Percentiles rank a stretch among this genome's conserved stretches.
phyloP scores from a whole-genome alignment of 805 yeast genomes.

The Candida odintsovae region DNA sequence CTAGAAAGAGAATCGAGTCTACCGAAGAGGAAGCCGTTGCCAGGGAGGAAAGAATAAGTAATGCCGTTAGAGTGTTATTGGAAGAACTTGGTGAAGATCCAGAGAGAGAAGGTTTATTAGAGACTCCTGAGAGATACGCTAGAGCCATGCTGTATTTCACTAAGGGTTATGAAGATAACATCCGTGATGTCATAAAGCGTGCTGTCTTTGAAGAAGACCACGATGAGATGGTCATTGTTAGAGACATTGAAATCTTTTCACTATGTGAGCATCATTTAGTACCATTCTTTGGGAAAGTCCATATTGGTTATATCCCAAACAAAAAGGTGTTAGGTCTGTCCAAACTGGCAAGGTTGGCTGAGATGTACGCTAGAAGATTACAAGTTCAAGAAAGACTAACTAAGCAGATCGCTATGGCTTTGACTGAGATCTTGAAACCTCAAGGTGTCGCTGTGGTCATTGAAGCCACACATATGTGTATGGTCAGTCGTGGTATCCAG shows the following conservation, averaged over 20 bases:
- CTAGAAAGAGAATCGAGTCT: constrained; percentile 69
- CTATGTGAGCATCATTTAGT: constrained; percentile 97
- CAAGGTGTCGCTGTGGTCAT: constrained; percentile 98
- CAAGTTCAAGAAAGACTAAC: constrained; percentile 98
- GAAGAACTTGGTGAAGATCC: constrained; percentile 89
- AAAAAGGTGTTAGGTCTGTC: constrained; percentile 88
- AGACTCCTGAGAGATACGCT: constrained; percentile 95
- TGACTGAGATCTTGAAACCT: constrained; percentile 85
- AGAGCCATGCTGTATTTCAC: constrained; percentile 94
- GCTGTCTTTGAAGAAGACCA: constrained; percentile 98
- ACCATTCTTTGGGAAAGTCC: constrained; percentile 95
- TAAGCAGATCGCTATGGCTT: constrained; percentile 95
- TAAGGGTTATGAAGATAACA: constrained; percentile 93
- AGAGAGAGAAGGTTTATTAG: constrained; percentile 79
- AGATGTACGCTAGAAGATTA: constrained; percentile 90
- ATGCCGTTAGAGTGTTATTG: constrained; percentile 63
- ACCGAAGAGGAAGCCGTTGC: constrained; percentile 55
- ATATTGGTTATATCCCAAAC: constrained; percentile 96
- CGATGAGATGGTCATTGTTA: constrained; percentile 97
- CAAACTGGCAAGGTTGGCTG: constrained; percentile 92
- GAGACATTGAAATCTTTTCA: constrained; percentile 88
- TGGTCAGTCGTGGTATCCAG: constrained; percentile 97
- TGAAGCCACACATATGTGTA: constrained; percentile 98
- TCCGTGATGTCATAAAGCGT: constrained; percentile 83
- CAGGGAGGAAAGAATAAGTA: constrained; percentile 74